These are phyloP conservation scores for Kwoniella pini DNA, from an alignment of 768 basidiomycete genomes.

Conservation along the genomic window DNA sequence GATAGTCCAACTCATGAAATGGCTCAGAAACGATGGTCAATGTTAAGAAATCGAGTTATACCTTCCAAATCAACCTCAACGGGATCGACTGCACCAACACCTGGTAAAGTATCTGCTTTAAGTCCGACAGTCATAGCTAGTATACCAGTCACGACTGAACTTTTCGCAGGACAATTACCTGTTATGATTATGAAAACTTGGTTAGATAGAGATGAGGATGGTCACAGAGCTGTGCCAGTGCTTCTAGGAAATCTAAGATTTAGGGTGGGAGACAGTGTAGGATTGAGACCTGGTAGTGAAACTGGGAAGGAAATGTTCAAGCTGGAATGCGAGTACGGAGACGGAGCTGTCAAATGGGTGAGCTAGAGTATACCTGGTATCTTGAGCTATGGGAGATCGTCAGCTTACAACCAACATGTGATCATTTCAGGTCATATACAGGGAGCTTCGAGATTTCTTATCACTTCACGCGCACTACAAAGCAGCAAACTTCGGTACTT, in stretches of 20 bases:
- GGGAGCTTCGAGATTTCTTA: conserved; percentile 87
- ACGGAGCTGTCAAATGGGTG: conserved; percentile 88
- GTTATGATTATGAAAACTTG: conserved; percentile 55
- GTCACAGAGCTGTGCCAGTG: conserved; percentile 53
- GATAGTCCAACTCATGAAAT: conserved; percentile 16
- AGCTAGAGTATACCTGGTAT: conserved; percentile 44
- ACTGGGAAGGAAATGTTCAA: conserved; percentile 55
- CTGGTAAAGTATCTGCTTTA: conserved; percentile 36
- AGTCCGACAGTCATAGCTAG: conserved; percentile 43
- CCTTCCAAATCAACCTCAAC: conserved; percentile 23
- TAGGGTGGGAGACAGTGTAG: conserved; percentile 54
- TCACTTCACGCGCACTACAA: conserved; percentile 86
- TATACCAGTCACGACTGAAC: conserved; percentile 52
- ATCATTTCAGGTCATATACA: conserved; percentile 55
- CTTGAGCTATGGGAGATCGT: too few relatives aligned
- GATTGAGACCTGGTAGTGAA: conserved; percentile 34
- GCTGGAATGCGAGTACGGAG: conserved; percentile 82
- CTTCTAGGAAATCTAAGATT: conserved; percentile 53
- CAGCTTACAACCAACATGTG: not conserved
- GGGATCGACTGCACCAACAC: conserved; percentile 20
- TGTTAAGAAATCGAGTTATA: conserved; percentile 40
- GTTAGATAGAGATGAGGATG: conserved; percentile 55
- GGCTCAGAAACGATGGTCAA: conserved; percentile 46
- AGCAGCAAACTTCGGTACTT: conserved; percentile 64
- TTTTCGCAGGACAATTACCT: conserved; percentile 51